These are phyloP conservation scores for Boletellus emodensis DNA, from an alignment of 768 basidiomycete genomes.

Conservation along the genomic window DNA sequence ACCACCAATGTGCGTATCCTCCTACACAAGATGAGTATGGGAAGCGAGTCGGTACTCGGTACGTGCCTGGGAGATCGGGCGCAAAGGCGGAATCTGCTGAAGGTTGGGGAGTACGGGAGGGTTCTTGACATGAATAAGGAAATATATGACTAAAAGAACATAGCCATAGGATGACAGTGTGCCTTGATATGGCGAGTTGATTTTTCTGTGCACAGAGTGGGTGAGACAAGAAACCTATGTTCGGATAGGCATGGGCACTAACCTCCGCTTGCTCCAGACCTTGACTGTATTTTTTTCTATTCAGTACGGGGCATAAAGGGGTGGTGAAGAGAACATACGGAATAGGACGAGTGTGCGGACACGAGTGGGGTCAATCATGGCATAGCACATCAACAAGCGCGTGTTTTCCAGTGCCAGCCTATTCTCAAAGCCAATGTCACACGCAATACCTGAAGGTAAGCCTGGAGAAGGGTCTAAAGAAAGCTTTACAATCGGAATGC, in stretches of 20 bases:
- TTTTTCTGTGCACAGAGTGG: slow-evolving; percentile 59
- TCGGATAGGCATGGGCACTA: background rate
- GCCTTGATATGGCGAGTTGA: slow-evolving; percentile 97
- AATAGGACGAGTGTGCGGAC: slow-evolving; percentile 94
- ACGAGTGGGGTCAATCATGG: slow-evolving; percentile 92
- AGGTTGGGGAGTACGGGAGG: slow-evolving; percentile 95
- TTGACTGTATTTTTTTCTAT: slow-evolving; percentile 60
- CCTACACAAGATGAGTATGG: slow-evolving; percentile 39
- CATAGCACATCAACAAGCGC: slow-evolving; percentile 92
- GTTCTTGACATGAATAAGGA: slow-evolving; percentile 95
- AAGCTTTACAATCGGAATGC: slow-evolving; percentile 98
- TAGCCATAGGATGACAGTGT: slow-evolving; percentile 97
- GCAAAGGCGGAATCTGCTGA: slow-evolving; percentile 89
- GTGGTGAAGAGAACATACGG: slow-evolving; percentile 57
- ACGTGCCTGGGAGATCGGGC: slow-evolving; percentile 73
- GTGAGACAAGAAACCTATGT: background rate
- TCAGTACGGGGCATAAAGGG: slow-evolving; percentile 8
- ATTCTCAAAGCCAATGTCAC: slow-evolving; percentile 99
- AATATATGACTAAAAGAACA: slow-evolving; percentile 96
- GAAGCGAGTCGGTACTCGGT: slow-evolving; percentile 6
- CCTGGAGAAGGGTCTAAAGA: slow-evolving; percentile 83
- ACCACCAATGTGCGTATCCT: slow-evolving; percentile 75
- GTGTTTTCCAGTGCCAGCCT: slow-evolving; percentile 96
- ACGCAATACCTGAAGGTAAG: slow-evolving; percentile 84
- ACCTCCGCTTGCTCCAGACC: slow-evolving; percentile 98